A percentile compares a stretch with the other conserved stretches of the same genome.
Conservation (phyloP, 2,329 filamentous ascomycete genomes). For the Trichoderma sp. region DNA sequence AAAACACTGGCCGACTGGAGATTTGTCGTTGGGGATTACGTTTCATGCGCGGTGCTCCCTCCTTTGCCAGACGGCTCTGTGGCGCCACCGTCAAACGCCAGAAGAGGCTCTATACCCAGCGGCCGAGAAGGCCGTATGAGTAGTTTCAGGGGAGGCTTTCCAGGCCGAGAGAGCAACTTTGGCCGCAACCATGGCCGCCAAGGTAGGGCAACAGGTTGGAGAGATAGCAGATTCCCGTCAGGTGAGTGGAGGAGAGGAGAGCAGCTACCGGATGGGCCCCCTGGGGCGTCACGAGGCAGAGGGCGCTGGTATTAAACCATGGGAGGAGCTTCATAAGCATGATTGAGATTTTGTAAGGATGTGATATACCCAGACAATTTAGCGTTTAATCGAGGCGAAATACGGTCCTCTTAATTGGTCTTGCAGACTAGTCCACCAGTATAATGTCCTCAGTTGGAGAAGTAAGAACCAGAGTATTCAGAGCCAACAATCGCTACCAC, state of each 20-base stretch:
- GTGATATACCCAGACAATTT: conserved; percentile 30
- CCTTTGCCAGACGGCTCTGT: conserved; percentile 72
- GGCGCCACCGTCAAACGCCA: conserved; percentile 52
- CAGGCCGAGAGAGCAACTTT: conserved; percentile 29
- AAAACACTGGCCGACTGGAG: conserved; percentile 74
- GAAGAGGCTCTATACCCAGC: conserved; percentile 26
- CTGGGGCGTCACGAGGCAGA: conserved; percentile 29
- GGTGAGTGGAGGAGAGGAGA: conserved; percentile 69
- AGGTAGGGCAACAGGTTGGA: conserved; percentile 36
- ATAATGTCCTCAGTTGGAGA: not conserved
- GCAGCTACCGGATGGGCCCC: conserved; percentile 52
- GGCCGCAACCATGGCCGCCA: conserved; percentile 36
- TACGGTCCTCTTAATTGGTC: not conserved
- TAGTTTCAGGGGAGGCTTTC: conserved; percentile 25
- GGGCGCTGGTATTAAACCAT: conserved; percentile 29
- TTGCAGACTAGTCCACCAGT: not conserved
- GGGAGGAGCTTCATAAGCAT: not conserved
- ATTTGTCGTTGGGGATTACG: conserved; percentile 86
- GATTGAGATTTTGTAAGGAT: conserved; percentile 13
- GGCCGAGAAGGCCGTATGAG: conserved; percentile 26
- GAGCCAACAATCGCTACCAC: not conserved
- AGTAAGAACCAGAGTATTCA: not conserved
- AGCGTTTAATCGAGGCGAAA: not conserved
- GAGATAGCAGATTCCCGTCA: conserved; percentile 39
- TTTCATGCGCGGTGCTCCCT: conserved; percentile 77